A percentile compares a stretch with the other conserved stretches of the same genome.
These are phyloP conservation scores for Ascochyta rabiei DNA, from an alignment of 2,329 filamentous ascomycete species.

Conservation along the genomic window DNA sequence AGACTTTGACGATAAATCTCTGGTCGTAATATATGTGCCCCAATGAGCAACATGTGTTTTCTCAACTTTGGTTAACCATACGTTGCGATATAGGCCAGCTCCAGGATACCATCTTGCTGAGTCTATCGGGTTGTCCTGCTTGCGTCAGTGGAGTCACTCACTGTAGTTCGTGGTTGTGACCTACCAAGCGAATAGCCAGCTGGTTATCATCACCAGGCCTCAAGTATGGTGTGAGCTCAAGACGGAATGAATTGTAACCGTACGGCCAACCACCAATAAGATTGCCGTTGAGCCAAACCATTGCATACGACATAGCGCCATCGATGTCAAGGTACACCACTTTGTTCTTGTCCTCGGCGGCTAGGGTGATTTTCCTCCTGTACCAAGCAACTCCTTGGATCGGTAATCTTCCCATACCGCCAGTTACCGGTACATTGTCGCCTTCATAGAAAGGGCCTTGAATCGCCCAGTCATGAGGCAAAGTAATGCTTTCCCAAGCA, in stretches of 20 bases:
- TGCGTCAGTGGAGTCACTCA: neutral
- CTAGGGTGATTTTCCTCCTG: conserved; percentile 47
- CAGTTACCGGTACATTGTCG: conserved; percentile 30
- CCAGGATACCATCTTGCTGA: conserved; percentile 61
- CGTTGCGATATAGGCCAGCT: conserved; percentile 59
- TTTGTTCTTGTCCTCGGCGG: conserved; percentile 39
- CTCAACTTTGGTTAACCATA: conserved; percentile 59
- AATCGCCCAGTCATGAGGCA: conserved; percentile 59
- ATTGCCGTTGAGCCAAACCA: conserved; percentile 57
- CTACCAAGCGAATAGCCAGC: conserved; percentile 54
- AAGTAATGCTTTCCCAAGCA: conserved; percentile 47
- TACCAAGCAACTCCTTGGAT: conserved; percentile 60
- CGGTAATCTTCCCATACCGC: conserved; percentile 54
- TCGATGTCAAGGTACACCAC: conserved; percentile 55
- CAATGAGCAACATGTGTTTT: conserved; percentile 55
- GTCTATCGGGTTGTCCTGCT: conserved; percentile 52
- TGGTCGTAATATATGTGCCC: conserved; percentile 57
- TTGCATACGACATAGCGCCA: conserved; percentile 58
- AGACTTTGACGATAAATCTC: conserved; percentile 51
- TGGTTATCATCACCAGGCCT: conserved; percentile 43
- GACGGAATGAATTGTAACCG: conserved; percentile 56
- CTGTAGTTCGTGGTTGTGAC: neutral
- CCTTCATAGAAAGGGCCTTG: conserved; percentile 48
- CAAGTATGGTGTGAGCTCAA: conserved; percentile 55
- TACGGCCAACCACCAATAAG: conserved; percentile 60